Conservation (phyloP, 257 asterid genomes). For the Eucommia ulmoides region DNA sequence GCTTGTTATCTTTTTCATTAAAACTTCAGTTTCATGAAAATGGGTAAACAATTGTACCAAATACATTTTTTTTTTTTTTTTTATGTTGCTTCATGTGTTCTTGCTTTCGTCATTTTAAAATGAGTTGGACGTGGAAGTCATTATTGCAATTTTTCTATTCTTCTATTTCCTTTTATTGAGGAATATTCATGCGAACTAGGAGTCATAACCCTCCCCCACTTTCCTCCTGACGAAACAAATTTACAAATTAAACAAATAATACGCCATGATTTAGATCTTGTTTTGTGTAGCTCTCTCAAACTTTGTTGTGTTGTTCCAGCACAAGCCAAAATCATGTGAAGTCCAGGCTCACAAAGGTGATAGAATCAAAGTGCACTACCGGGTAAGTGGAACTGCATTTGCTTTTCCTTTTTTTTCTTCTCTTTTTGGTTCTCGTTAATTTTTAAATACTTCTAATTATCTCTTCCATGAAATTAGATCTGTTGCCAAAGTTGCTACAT, state of each 20-base stretch:
- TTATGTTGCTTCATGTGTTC: background rate
- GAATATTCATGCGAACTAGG: no score
- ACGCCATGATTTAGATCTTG: no score
- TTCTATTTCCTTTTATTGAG: background rate
- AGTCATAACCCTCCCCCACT: no score
- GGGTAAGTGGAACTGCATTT: conserved; percentile 45
- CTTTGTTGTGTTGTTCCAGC: conserved; percentile 33
- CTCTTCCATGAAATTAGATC: no score
- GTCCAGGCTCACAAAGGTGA: conserved; percentile 95
- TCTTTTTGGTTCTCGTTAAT: background rate
- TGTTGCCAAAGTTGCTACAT: background rate
- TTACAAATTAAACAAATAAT: no score
- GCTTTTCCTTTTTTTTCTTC: background rate
- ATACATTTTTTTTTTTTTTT: no score
- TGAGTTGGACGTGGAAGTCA: background rate
- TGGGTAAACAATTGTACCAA: no score
- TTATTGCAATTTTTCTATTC: background rate
- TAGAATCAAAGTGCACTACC: conserved; percentile 70
- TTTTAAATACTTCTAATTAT: no score
- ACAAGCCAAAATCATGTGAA: conserved; percentile 70
- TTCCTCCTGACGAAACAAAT: no score
- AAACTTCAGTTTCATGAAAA: no score
- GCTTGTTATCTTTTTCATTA: no score
- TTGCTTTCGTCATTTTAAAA: background rate
- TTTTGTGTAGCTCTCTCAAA: background rate